These are phyloP conservation scores for Scutellaria baicalensis DNA, from an alignment of 257 asterid genomes.

Conservation along the genomic window DNA sequence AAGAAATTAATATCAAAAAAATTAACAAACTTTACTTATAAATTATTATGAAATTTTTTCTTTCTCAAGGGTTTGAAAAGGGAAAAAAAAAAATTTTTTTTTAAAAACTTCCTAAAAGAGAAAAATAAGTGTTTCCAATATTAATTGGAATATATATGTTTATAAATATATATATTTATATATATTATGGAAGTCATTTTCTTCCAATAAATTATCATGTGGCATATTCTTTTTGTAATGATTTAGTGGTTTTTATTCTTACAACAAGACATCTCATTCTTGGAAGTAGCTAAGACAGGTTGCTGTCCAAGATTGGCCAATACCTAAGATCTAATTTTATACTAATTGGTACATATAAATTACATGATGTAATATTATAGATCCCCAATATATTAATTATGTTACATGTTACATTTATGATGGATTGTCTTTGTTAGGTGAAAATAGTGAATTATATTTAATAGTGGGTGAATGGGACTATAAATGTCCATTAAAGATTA, in stretches of 20 bases:
- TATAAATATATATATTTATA: background rate
- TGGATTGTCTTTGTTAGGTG: background rate
- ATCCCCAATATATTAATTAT: no score
- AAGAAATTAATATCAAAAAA: no score
- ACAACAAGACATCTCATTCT: background rate
- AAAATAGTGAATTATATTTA: background rate
- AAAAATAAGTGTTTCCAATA: background rate
- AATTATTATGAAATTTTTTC: no score
- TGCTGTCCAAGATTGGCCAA: no score
- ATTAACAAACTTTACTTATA: no score
- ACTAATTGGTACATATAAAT: no score
- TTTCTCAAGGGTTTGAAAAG: no score
- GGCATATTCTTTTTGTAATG: background rate
- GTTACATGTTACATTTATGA: no score
- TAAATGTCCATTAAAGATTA: background rate
- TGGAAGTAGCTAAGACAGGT: background rate
- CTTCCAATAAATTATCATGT: constrained; percentile 6
- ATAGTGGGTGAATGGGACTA: background rate
- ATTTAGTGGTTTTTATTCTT: constrained; percentile 1
- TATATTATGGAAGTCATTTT: constrained; percentile 20
- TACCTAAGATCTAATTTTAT: no score
- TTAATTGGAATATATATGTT: background rate
- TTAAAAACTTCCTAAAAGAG: background rate
- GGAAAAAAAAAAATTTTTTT: no score
- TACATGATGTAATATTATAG: no score